Percentiles rank a stretch among this genome's conserved stretches.
Conservation (phyloP, 495 filamentous ascomycete genomes). For the Tuber indicum region DNA sequence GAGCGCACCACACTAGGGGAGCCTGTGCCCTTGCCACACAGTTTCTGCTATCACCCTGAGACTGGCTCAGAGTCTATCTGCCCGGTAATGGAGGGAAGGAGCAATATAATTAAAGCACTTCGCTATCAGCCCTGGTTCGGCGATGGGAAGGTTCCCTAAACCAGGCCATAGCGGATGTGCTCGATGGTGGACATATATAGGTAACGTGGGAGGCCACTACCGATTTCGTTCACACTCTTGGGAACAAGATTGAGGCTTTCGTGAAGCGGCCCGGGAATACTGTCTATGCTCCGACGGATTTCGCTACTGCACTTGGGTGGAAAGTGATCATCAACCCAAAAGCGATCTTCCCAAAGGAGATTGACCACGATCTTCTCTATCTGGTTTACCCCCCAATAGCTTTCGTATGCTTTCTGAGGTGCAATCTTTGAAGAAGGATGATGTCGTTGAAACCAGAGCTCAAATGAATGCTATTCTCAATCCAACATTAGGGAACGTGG, state of each 20-base stretch:
- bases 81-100: constrained; percentile 88
- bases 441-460: constrained; percentile 85
- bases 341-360: constrained; percentile 89
- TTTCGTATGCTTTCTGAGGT: constrained; percentile 98
- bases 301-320: constrained; percentile 96
- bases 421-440: constrained; percentile 85
- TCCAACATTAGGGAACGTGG: too few species aligned
- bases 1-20: constrained; percentile 74
- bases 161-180: constrained; percentile 69
- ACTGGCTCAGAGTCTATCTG: constrained; percentile 64
- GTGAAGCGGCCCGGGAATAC: constrained; percentile 92
- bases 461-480: constrained; percentile 96
- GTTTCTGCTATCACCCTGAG: constrained; percentile 88
- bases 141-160: constrained; percentile 74
- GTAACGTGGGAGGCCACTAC: constrained; percentile 88
- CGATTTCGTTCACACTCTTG: constrained; percentile 95
- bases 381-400: constrained; percentile 90
- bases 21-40: constrained; percentile 69
- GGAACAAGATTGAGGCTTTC: constrained; percentile 95
- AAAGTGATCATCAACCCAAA: constrained; percentile 80
- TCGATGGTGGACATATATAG: constrained; percentile 75
- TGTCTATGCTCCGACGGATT: constrained; percentile 95
- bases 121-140: constrained; percentile 97
- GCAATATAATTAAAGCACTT: constrained; percentile 94
- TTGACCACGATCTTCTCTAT: constrained; percentile 89